Evolutionary conservation across 495 filamentous ascomycete species (phyloP), one percentile per base, ranked within the genome.

Genomic region (Penicillium silybi): DNA sequence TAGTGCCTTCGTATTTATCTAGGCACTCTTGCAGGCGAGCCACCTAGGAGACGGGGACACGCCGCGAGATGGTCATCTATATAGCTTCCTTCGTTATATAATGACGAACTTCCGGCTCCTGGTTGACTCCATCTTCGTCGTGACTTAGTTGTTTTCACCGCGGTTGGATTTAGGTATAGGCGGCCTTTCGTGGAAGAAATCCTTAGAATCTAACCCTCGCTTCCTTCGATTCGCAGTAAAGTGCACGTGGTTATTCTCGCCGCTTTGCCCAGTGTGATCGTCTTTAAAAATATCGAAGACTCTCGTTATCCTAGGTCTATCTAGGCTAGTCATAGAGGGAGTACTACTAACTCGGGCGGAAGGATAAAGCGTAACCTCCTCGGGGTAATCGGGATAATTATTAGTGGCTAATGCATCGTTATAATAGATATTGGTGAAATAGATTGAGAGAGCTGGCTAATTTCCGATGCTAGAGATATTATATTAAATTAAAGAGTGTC

Each of bases 1-100:
- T 75, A 4, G 93, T 95, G 49, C 93, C 93, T 13, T 83, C 64
- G 66, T 91, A 97, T 18, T 73, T 71, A 41, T 78, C 66, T 6
- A 98, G 78, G 0, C 81, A 80, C 40, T 81, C 76, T 62, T 91
- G 87, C 11, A 97, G 77, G 52, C 85, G 81, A 7, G 77, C 74
- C 41, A 92, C 67, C 34, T 95, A 88, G 16, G 75, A 69, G 0
- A 82, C 71, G 3, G 87, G 85, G 47, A 91, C 87, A 44, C 92
- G 88, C n/a, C n/a, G n/a, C n/a, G n/a, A 29, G 27, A 22, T 52
- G 26, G 52, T 50, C 26, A 48, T 29, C 41, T 39, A 11, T 2
- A 44, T 41, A 44, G 17, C 6, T 2, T 16, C 44, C 20, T 27
- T 44, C 32, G 29, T 19, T 44, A 23, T 26, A 1, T 26, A 26